A percentile compares a stretch with the other conserved stretches of the same genome.
Conservation (phyloP, 2,329 filamentous ascomycete species). For the Xylaria sp. region DNA sequence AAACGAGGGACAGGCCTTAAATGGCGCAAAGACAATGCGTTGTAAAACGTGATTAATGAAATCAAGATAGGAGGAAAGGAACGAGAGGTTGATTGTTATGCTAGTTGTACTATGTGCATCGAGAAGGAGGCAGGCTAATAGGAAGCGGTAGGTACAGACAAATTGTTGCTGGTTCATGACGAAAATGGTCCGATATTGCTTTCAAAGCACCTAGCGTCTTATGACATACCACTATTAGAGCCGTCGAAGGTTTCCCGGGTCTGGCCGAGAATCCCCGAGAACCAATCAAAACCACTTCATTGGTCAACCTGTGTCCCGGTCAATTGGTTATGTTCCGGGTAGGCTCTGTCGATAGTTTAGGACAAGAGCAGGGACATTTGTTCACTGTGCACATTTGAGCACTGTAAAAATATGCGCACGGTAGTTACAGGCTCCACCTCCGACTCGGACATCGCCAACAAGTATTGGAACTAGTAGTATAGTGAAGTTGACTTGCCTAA, state of each 20-base stretch:
- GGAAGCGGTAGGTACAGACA: conserved; percentile 1
- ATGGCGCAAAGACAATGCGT: conserved; percentile 18
- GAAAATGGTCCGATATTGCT: conserved; percentile 48
- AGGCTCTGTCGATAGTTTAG: conserved; percentile 6
- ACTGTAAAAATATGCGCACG: neutral
- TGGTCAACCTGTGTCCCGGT: conserved; percentile 46
- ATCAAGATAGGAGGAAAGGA: neutral
- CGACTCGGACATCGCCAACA: no score
- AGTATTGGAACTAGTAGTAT: neutral
- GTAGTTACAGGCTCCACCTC: conserved; percentile 18
- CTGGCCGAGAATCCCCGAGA: conserved; percentile 51
- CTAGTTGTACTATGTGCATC: neutral
- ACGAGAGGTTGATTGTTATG: neutral
- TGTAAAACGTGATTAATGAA: neutral
- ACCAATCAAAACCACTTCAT: conserved; percentile 52
- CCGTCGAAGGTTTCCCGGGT: conserved; percentile 47
- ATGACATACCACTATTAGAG: conserved; percentile 44
- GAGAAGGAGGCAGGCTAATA: neutral
- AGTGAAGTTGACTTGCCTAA: neutral
- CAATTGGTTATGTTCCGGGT: neutral
- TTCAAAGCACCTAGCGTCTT: conserved; percentile 42
- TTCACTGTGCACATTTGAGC: conserved; percentile 3
- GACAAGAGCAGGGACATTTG: neutral
- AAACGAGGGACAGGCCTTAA: conserved; percentile 12
- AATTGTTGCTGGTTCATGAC: conserved; percentile 34